Percentiles rank a stretch among this genome's conserved stretches.
These are phyloP conservation scores for Xerophyta viscosa DNA, from an alignment of 106 monocot genomes.

Conservation along the genomic window DNA sequence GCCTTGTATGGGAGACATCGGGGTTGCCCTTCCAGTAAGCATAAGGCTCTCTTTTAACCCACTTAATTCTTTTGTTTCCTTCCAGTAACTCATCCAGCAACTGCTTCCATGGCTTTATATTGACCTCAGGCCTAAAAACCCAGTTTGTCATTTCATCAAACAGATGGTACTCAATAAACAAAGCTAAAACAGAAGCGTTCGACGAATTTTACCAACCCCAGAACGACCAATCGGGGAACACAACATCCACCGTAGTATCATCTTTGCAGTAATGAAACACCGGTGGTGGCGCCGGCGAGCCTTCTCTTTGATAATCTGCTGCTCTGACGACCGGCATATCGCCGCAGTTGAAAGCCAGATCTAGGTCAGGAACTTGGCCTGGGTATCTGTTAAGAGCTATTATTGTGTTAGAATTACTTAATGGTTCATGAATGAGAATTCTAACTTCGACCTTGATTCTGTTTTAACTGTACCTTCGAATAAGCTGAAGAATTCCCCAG, in stretches of 20 bases:
- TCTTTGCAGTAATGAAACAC: conserved; percentile 57
- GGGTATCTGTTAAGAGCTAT: no score
- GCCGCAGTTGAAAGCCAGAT: conserved; percentile 50
- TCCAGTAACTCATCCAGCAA: conserved; percentile 26
- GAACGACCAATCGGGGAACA: conserved; percentile 76
- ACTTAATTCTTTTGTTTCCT: conserved; percentile 20
- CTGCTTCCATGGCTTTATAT: conserved; percentile 41
- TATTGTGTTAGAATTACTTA: no score
- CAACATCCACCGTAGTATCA: conserved; percentile 40
- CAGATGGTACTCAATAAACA: not conserved
- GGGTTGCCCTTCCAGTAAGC: conserved; percentile 52
- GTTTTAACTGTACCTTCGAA: no score
- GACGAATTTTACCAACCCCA: conserved; percentile 58
- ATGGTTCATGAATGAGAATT: no score
- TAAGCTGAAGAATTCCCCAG: conserved; percentile 59
- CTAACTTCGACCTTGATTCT: no score
- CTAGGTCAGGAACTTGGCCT: conserved; percentile 46
- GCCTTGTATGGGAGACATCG: not conserved
- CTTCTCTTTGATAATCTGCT: not conserved
- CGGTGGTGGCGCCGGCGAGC: conserved; percentile 19
- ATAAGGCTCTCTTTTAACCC: conserved; percentile 33
- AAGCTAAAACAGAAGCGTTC: not conserved
- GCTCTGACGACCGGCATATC: conserved; percentile 31
- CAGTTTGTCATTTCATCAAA: not conserved
- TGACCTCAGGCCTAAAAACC: conserved; percentile 33